Evolutionary conservation across 805 yeast genomes (phyloP).

Genomic region (Metschnikowia koreensis): DNA sequence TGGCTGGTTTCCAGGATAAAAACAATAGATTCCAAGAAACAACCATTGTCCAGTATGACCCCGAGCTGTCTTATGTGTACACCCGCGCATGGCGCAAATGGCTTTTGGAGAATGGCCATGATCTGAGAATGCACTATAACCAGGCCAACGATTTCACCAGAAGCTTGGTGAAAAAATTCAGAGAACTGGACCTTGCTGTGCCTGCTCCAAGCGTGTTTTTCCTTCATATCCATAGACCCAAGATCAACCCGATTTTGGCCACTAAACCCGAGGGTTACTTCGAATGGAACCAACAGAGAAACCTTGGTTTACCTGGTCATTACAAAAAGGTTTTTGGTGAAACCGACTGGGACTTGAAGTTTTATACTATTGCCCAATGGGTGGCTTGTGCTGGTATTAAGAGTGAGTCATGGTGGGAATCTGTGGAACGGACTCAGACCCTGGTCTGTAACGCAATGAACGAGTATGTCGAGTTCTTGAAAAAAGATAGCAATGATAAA

Average conservation of each 20-base stretch:
- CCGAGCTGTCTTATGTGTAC: constrained; percentile 14
- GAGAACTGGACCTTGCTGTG: constrained; percentile 1
- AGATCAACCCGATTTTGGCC: constrained; percentile 13
- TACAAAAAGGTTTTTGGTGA: constrained; percentile 18
- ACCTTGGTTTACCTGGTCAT: constrained; percentile 19
- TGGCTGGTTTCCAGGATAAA: constrained; percentile 18
- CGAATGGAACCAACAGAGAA: constrained; percentile 18
- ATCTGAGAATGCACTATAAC: constrained; percentile 19
- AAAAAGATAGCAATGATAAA: constrained; percentile 16
- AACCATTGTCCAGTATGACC: constrained; percentile 26
- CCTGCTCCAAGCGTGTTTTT: constrained; percentile 18
- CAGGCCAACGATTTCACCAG: constrained; percentile 17
- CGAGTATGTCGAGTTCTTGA: constrained; percentile 24
- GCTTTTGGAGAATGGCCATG: constrained; percentile 17
- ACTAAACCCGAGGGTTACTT: constrained; percentile 10
- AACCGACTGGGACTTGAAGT: constrained; percentile 26
- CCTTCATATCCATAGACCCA: constrained; percentile 25
- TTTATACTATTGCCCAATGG: constrained; percentile 25
- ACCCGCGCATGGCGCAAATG: constrained; percentile 15
- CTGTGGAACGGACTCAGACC: constrained; percentile 14
- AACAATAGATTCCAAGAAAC: constrained; percentile 20
- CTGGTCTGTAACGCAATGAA: constrained; percentile 23
- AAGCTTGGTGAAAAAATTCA: constrained; percentile 14
- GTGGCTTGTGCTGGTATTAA: constrained; percentile 25
- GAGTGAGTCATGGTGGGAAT: constrained; percentile 21